Base-by-base conservation (phyloP, 805 yeast genomes). In the Blastobotrys peoriensis region DNA sequence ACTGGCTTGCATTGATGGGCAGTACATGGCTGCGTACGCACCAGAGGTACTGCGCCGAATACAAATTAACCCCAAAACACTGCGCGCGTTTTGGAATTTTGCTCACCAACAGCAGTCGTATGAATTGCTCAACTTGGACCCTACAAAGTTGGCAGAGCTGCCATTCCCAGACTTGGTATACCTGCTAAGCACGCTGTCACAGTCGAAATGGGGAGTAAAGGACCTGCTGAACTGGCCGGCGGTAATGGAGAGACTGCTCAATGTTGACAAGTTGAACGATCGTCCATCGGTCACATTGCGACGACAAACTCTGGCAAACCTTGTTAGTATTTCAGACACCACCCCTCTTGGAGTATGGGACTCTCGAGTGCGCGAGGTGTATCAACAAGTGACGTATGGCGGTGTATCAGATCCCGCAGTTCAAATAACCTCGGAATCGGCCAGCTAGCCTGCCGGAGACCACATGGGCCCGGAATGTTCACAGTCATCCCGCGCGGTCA, bases 221-320 rank as follows among this genome's bases (percentile, higher is more conserved):
- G 58, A 50, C 17, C 47, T 68, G 8, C 44, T 63, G 2, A 38
- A 45, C 1, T 65, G 66, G 66, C 61, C 67, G 1, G 36, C 41
- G 4, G 50, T 59, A 9, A 50, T 65, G 58, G 57, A 57, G 27
- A 45, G 44, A 18, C 40, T 65, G 33, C 47, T 65, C 9, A 57
- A 58, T 37, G 59, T 46, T 20, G 43, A 41, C 16, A 41, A 41
- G 16, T 48, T 53, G 6, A 39, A 47, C 9, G 54, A 54, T 9
- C 38, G 39, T 9, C 54, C 48, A 16, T 36, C 45, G 2, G 19
- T 51, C 21, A 36, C 45, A 2, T 41, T 34, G 22, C 45, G 52
- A 17, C 36, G 54, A 9, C 48, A 46, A 21, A 50, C 45, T 13
- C 20, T 54, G 21, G 54, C 45, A 9, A 44, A 39, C 27, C 46